phyloP scores from a whole-genome alignment of 2,329 filamentous ascomycete species.

The Colletotrichum sp. region DNA sequence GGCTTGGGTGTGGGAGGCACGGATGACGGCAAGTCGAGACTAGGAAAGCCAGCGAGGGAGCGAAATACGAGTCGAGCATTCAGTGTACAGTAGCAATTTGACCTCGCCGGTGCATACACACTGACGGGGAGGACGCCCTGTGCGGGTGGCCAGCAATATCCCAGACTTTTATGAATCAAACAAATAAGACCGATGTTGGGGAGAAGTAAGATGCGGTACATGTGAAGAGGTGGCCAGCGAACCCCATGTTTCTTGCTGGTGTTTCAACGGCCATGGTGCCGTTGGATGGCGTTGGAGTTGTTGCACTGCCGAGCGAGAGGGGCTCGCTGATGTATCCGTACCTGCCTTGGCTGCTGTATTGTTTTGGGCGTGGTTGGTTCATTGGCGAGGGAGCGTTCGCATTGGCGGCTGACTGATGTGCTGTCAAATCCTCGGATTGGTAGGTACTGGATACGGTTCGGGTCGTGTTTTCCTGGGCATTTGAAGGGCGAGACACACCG shows the following conservation, averaged over 20 bases:
- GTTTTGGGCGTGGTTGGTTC: background rate
- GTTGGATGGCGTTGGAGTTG: background rate
- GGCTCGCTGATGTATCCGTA: background rate
- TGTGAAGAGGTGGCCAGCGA: background rate
- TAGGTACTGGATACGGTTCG: background rate
- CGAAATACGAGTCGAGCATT: background rate
- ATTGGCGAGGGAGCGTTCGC: background rate
- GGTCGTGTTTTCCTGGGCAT: background rate
- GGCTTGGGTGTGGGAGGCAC: background rate
- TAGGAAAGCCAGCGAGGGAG: background rate
- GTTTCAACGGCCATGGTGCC: slow-evolving; percentile 7
- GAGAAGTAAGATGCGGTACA: background rate
- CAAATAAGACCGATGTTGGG: background rate
- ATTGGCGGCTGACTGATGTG: background rate
- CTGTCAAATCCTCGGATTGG: background rate
- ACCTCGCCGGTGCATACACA: background rate
- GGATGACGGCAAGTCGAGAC: background rate
- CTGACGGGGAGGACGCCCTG: background rate
- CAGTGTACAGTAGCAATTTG: background rate
- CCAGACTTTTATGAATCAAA: background rate
- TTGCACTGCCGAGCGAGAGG: background rate
- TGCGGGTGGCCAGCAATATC: background rate
- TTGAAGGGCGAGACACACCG: background rate
- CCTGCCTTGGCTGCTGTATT: background rate
- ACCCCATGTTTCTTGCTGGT: background rate